A percentile compares a stretch with the other conserved stretches of the same genome.
Evolutionary conservation across 441 rosid genomes (phyloP).

Genomic region (Omphalea diandra): DNA sequence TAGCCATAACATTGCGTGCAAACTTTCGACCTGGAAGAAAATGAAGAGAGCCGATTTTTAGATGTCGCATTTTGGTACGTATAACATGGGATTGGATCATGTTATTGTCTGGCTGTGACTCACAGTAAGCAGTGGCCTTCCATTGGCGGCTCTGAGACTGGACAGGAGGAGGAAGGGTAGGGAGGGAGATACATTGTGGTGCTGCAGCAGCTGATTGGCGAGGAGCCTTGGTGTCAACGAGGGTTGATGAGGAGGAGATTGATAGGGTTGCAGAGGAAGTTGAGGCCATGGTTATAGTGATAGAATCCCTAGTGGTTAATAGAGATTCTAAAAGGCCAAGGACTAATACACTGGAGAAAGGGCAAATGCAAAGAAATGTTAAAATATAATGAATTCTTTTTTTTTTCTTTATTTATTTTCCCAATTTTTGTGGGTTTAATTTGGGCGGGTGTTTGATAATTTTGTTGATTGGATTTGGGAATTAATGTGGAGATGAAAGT

Average conservation of each 20-base stretch:
- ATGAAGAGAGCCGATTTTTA: too few species aligned
- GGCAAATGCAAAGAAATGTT: conserved; percentile 24
- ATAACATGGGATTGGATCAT: too few species aligned
- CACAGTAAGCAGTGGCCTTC: conserved; percentile 65
- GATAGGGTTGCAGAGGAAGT: conserved; percentile 47
- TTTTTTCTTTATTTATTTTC: conserved; percentile 7
- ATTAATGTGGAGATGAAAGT: conserved; percentile 37
- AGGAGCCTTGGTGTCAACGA: conserved; percentile 67
- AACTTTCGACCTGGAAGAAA: conserved; percentile 61
- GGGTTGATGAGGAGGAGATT: conserved; percentile 61
- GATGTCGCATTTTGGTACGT: too few species aligned
- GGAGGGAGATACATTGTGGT: conserved; percentile 60
- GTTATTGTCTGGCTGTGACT: too few species aligned
- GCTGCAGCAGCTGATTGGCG: conserved; percentile 51
- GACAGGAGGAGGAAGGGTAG: conserved; percentile 55
- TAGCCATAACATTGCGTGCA: conserved; percentile 70
- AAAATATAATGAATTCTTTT: conserved; percentile 10
- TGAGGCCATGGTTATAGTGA: conserved; percentile 51
- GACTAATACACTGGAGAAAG: too few species aligned
- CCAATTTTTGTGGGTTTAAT: conserved; percentile 16
- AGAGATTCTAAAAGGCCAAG: conserved; percentile 17
- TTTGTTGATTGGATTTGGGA: too few species aligned
- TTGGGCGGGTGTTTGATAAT: conserved; percentile 25
- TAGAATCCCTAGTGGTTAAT: conserved; percentile 23
- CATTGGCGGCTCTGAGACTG: conserved; percentile 50